Conservation (phyloP, 2,329 filamentous ascomycete genomes). For the Amesomyces nigricolor region DNA sequence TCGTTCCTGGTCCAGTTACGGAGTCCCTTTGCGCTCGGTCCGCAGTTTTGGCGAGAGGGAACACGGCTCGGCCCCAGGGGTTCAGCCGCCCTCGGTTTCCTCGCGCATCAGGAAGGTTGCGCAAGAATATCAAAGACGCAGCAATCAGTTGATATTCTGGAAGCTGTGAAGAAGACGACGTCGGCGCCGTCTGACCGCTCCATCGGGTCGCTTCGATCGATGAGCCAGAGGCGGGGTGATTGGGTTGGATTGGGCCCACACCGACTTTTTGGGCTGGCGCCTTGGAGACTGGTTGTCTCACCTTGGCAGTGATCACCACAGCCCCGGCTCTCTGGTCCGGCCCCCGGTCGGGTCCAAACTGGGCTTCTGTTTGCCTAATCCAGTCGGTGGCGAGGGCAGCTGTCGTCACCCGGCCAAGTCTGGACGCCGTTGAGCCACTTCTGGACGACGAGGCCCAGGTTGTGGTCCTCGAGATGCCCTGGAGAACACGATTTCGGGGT, state of each 20-base stretch:
- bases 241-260: constrained; percentile 19
- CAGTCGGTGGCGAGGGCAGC: constrained; percentile 8
- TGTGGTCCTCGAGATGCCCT: neutral
- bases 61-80: neutral
- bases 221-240: constrained; percentile 12
- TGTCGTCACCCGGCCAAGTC: neutral
- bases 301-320: constrained; percentile 16
- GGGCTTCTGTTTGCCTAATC: constrained; percentile 15
- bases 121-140: neutral
- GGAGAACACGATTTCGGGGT: neutral
- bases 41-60: constrained; percentile 5
- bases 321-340: constrained; percentile 17
- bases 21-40: constrained; percentile 7
- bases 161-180: neutral
- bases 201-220: constrained; percentile 4
- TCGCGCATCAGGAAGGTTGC: neutral
- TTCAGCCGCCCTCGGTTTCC: neutral
- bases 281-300: constrained; percentile 18
- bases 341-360: constrained; percentile 15
- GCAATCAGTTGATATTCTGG: neutral
- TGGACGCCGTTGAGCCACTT: neutral
- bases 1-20: constrained; percentile 14
- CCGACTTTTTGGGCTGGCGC: constrained; percentile 27
- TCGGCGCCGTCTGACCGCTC: neutral
- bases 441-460: neutral